Evolutionary conservation across 108 stramenopile species (phyloP), one percentile per base, ranked within the genome.

Genomic region (Fistulifera pelliculosa): DNA sequence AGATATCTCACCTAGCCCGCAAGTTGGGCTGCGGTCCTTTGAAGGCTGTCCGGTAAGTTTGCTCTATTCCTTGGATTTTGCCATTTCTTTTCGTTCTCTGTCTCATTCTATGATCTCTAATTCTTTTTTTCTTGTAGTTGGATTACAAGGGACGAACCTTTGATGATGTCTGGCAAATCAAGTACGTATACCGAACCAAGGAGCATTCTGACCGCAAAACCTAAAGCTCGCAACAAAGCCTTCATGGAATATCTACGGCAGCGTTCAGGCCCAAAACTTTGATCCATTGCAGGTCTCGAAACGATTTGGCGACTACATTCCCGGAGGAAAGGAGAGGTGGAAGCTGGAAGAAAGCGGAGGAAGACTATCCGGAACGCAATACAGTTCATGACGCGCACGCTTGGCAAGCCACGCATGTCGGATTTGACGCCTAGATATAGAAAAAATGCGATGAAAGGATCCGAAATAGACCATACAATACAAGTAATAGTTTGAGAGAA

Each of bases 31-130:
- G 74, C 43, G 68, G 60, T 19, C 60, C 65, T 1, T 16, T 3
- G 26, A 75, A 22, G 74, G 74, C 2, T 75, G 74, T 45, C 74
- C 74, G 15, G 31, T 35, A 27, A 38, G 40, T 52, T 49, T 25
- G 65, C 65, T 35, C 27, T 24, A n/a, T 35, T 42, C 51, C 22
- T 54, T 42, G 7, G 61, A 62, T 13, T 62, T 62, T 62, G 1
- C 50, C 27, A 1, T n/a, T n/a, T n/a, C n/a, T n/a, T n/a, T n/a
- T n/a, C 31, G 31, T 35, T 35, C 31, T 35, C 8, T 3, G 31
- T 8, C 8, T 35, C 31, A 35, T 35, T 35, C 31, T 35, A n/a
- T n/a, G n/a, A n/a, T n/a, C n/a, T n/a, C n/a, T n/a, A n/a, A n/a
- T n/a, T n/a, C n/a, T n/a, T n/a, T n/a, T n/a, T n/a, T n/a, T n/a